phyloP scores from a whole-genome alignment of 2,329 filamentous ascomycete genomes.

The Dissoconium aciculare region DNA sequence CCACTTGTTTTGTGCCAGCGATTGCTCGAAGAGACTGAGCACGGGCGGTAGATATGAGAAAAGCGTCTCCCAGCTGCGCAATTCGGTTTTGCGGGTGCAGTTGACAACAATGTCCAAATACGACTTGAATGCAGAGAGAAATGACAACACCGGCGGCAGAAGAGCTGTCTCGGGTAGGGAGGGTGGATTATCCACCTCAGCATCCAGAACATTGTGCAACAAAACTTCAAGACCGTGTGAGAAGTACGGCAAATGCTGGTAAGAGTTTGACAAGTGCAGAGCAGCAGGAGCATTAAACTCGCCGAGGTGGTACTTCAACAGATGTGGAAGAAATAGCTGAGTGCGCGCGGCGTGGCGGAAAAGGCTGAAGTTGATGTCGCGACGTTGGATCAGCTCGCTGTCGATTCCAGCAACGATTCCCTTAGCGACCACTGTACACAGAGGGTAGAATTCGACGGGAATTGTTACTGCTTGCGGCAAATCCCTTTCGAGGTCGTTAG shows the following conservation, averaged over 20 bases:
- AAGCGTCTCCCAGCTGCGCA: constrained; percentile 84
- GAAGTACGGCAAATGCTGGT: constrained; percentile 79
- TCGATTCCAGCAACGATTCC: constrained; percentile 84
- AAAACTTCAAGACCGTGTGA: constrained; percentile 84
- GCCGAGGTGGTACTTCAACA: constrained; percentile 64
- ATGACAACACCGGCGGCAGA: constrained; percentile 38
- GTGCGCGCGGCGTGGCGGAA: constrained; percentile 83
- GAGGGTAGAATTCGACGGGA: constrained; percentile 84
- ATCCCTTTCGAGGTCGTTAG: constrained; percentile 50
- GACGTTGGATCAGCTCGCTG: constrained; percentile 79
- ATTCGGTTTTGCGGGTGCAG: constrained; percentile 92
- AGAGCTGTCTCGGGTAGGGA: constrained; percentile 32
- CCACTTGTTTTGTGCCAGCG: constrained; percentile 64
- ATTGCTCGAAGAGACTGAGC: constrained; percentile 85
- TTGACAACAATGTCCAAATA: constrained; percentile 94
- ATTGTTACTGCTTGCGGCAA: constrained; percentile 61
- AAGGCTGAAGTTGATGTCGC: constrained; percentile 81
- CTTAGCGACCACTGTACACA: constrained; percentile 76
- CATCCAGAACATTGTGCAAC: constrained; percentile 82
- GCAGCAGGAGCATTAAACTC: constrained; percentile 67
- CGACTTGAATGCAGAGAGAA: constrained; percentile 45
- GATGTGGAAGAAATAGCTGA: constrained; percentile 79
- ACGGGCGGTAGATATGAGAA: constrained; percentile 85
- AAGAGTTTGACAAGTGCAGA: constrained; percentile 67
- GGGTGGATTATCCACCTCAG: constrained; percentile 64